Evolutionary conservation across 2,329 filamentous ascomycete genomes (phyloP), one percentile per base, ranked within the genome.

Genomic region (Neurospora sp.): DNA sequence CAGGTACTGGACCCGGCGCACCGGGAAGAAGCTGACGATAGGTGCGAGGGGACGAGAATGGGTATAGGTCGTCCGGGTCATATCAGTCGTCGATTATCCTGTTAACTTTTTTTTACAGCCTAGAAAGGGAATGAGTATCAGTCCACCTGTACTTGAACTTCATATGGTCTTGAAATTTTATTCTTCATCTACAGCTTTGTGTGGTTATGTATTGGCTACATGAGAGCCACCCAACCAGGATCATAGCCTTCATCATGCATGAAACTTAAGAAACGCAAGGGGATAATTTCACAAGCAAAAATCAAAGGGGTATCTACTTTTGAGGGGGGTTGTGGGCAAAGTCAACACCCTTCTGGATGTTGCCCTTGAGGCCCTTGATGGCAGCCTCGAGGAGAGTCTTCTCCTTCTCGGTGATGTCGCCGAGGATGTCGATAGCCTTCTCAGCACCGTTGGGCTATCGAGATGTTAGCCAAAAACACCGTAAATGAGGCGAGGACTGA

Each of bases 281-380:
- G 71, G 57, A 65, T 41, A 70, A 70, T 62, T 66, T 71, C 68
- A 69, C 69, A 66, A 66, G 69, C 66, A 72, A 68, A 71, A 73
- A 73, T 67, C 75, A 73, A 70, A 74, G 78, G 77, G 80, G 78
- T 76, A 82, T 85, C 92, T 89, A 94, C 92, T 94, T 94, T 88
- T 93, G 89, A 79, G 93, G 91, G 80, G 92, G 89, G 87, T 91
- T 94, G 85, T 92, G 87, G 82, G 90, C 90, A 80, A 98, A 99
- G 80, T 90, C 88, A 79, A 97, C 85, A 80, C 96, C 96, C 89
- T 98, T 97, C 79, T 88, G 84, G 80, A 99, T 97, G 85, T 98
- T 98, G 84, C 88, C 90, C 86, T 93, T 91, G 73, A 98, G 88
- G 75, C 91, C 95, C 76, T 88, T 85, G 80, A 92, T 86, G 80